Evolutionary conservation across 140 eudicot genomes (phyloP).

Genomic region (Bidens hawaiensis): DNA sequence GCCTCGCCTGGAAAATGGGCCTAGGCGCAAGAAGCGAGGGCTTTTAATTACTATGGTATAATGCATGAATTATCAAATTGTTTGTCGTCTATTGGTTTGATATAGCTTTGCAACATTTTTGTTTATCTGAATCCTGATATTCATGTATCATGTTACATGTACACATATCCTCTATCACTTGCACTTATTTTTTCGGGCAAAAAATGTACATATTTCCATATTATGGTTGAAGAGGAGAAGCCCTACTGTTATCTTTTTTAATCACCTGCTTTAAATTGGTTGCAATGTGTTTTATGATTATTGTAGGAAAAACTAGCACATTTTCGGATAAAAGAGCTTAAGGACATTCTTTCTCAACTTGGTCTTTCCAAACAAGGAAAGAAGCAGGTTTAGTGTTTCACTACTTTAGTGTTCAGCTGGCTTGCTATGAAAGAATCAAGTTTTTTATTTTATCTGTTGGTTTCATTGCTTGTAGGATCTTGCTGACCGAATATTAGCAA

Average conservation of each 20-base stretch:
- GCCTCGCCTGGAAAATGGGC: constrained; percentile 1
- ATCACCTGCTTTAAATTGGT: constrained; percentile 8
- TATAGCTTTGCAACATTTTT: not conserved
- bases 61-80: not conserved
- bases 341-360: constrained; percentile 77
- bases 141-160: not conserved
- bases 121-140: not conserved
- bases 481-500: constrained; percentile 75
- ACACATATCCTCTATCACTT: not conserved
- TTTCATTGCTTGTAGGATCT: constrained; percentile 67
- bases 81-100: not conserved
- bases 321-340: constrained; percentile 93
- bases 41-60: not conserved
- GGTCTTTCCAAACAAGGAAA: constrained; percentile 99
- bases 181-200: not conserved
- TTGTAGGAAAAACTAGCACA: constrained; percentile 76
- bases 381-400: constrained; percentile 68
- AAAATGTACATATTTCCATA: not conserved
- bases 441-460: constrained; percentile 2
- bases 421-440: not conserved
- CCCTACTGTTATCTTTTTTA: constrained; percentile 1
- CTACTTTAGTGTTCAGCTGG: constrained; percentile 1
- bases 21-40: not conserved
- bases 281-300: constrained; percentile 11
- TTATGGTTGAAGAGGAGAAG: not conserved